phyloP scores from a whole-genome alignment of 2,329 filamentous ascomycete genomes.

The Juglanconis sp. region DNA sequence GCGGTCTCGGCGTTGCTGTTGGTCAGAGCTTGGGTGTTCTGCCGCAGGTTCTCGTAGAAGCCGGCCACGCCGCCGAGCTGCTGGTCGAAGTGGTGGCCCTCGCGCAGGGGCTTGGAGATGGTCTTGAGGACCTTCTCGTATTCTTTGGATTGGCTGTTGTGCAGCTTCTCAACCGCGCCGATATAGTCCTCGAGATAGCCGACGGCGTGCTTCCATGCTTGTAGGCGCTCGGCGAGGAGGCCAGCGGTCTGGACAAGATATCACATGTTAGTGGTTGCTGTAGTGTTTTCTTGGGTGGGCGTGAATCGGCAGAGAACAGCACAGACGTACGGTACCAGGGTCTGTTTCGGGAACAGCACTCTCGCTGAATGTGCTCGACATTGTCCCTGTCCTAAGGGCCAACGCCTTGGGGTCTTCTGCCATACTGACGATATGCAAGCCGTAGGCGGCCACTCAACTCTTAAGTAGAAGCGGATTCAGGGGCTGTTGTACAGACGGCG shows the following conservation, averaged over 20 bases:
- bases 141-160: constrained; percentile 84
- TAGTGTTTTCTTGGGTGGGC: not conserved
- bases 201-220: constrained; percentile 94
- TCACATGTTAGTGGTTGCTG: not conserved
- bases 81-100: constrained; percentile 92
- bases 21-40: constrained; percentile 86
- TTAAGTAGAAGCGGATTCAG: not conserved
- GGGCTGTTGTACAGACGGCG: not conserved
- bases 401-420: constrained; percentile 16
- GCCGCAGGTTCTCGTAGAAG: constrained; percentile 89
- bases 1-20: constrained; percentile 90
- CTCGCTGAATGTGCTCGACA: constrained; percentile 44
- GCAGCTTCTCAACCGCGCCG: constrained; percentile 77
- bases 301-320: not conserved
- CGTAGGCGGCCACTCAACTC: not conserved
- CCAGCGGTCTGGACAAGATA: constrained; percentile 60
- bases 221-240: constrained; percentile 80
- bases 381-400: constrained; percentile 22
- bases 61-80: constrained; percentile 81
- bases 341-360: constrained; percentile 58
- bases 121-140: constrained; percentile 95
- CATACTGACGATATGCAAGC: constrained; percentile 5
- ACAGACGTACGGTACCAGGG: constrained; percentile 50
- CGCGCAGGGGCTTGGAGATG: constrained; percentile 78
- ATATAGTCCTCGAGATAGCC: constrained; percentile 91